A percentile compares a stretch with the other conserved stretches of the same genome.
Conservation (phyloP, 2,329 filamentous ascomycete genomes). For the Aspergillus fructus region DNA sequence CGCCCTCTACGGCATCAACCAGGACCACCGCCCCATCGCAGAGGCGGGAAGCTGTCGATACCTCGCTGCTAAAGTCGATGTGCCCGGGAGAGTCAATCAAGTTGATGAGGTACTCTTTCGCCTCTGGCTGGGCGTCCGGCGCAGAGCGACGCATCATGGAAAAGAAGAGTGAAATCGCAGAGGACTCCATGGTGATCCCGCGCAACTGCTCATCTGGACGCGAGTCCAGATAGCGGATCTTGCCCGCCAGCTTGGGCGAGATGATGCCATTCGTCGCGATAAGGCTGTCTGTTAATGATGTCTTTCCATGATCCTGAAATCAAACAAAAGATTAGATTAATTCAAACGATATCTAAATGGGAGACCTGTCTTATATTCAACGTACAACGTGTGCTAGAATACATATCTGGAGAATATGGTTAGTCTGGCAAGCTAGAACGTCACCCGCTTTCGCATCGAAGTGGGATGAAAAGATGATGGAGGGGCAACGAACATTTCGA, state of each 20-base stretch:
- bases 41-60: slow-evolving; percentile 89
- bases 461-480: slow-evolving; percentile 25
- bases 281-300: slow-evolving; percentile 90
- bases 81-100: slow-evolving; percentile 97
- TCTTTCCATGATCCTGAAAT: slow-evolving; percentile 87
- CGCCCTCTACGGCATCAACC: slow-evolving; percentile 94
- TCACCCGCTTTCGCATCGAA: slow-evolving; percentile 18
- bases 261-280: slow-evolving; percentile 99
- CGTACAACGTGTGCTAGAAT: slow-evolving; percentile 87
- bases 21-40: slow-evolving; percentile 94
- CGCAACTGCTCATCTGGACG: slow-evolving; percentile 92
- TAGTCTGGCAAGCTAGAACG: slow-evolving; percentile 24
- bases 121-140: slow-evolving; percentile 66
- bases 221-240: slow-evolving; percentile 96
- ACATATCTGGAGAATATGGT: slow-evolving; percentile 66
- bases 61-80: slow-evolving; percentile 98
- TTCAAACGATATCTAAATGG: neutral
- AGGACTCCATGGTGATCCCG: slow-evolving; percentile 99
- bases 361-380: slow-evolving; percentile 16
- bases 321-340: slow-evolving; percentile 11
- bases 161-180: slow-evolving; percentile 94
- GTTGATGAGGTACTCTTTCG: slow-evolving; percentile 93
- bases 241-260: slow-evolving; percentile 93
- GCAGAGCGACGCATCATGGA: slow-evolving; percentile 77
- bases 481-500: slow-evolving; percentile 71